Percentiles rank a stretch among this genome's conserved stretches.
Conservation (phyloP, 2,329 filamentous ascomycete genomes). For the Penicillium hordei region DNA sequence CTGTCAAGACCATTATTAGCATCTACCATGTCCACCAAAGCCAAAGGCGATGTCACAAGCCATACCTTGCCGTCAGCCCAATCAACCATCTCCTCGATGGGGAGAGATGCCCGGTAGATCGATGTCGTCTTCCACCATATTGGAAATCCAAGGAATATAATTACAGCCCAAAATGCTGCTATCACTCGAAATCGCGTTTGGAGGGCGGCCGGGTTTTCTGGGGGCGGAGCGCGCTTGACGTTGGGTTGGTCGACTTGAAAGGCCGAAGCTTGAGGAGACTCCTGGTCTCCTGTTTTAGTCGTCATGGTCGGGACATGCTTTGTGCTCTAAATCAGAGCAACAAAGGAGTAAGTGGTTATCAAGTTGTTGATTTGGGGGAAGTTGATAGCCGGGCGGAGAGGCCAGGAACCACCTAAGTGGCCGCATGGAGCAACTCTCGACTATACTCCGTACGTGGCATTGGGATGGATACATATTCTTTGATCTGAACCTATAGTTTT, state of each 20-base stretch:
- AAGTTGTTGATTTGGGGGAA: slow-evolving; percentile 17
- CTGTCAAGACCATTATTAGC: slow-evolving; percentile 48
- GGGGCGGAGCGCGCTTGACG: slow-evolving; percentile 60
- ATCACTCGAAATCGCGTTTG: slow-evolving; percentile 73
- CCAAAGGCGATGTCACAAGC: not conserved
- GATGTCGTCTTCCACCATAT: slow-evolving; percentile 96
- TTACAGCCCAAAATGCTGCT: slow-evolving; percentile 85
- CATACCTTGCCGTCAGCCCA: slow-evolving; percentile 87
- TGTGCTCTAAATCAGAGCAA: slow-evolving; percentile 14
- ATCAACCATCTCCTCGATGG: slow-evolving; percentile 79
- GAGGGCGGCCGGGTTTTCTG: slow-evolving; percentile 70
- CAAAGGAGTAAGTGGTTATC: slow-evolving; percentile 7
- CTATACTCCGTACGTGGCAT: not conserved
- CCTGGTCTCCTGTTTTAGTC: slow-evolving; percentile 33
- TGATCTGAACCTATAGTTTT: not conserved
- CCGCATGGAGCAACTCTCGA: slow-evolving; percentile 1
- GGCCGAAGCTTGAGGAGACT: slow-evolving; percentile 27
- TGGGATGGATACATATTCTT: not conserved
- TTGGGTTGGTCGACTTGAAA: slow-evolving; percentile 18
- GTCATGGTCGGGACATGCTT: slow-evolving; percentile 41
- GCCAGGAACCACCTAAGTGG: slow-evolving; percentile 9
- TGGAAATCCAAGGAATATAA: slow-evolving; percentile 78
- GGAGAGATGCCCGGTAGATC: slow-evolving; percentile 82
- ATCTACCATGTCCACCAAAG: not conserved
- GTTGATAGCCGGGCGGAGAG: slow-evolving; percentile 24